These are phyloP conservation scores for Kluyveromyces dobzhanskii DNA, from an alignment of 805 yeast species.

Conservation along the genomic window DNA sequence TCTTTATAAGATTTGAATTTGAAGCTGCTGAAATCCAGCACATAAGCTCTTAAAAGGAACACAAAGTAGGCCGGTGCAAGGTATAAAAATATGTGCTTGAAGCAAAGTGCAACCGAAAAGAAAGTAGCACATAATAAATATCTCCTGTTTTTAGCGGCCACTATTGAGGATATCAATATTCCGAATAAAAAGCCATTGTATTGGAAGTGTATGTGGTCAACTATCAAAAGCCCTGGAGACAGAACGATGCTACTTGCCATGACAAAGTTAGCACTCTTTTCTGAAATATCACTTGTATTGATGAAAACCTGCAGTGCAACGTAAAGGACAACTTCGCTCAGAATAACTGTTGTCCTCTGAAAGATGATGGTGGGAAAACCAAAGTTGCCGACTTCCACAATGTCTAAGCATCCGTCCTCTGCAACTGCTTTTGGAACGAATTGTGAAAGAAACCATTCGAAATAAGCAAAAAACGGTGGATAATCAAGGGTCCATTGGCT, in stretches of 20 bases:
- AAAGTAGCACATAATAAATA: slow-evolving; percentile 55
- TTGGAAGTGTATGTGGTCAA: slow-evolving; percentile 96
- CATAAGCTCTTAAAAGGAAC: slow-evolving; percentile 67
- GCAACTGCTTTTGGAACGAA: slow-evolving; percentile 57
- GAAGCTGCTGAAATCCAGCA: slow-evolving; percentile 35
- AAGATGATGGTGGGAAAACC: slow-evolving; percentile 74
- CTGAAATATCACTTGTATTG: slow-evolving; percentile 35
- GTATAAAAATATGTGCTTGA: slow-evolving; percentile 89
- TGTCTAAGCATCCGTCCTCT: slow-evolving; percentile 69
- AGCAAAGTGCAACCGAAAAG: slow-evolving; percentile 75
- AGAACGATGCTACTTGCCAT: slow-evolving; percentile 74
- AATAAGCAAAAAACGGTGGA: slow-evolving; percentile 96
- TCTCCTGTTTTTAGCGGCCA: slow-evolving; percentile 53
- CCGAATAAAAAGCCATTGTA: slow-evolving; percentile 94
- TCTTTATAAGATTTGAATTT: slow-evolving; percentile 28
- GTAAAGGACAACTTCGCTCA: slow-evolving; percentile 66
- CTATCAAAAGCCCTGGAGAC: slow-evolving; percentile 82
- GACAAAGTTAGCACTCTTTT: slow-evolving; percentile 46
- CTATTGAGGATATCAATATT: slow-evolving; percentile 61
- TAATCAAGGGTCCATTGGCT: slow-evolving; percentile 93
- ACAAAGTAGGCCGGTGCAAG: slow-evolving; percentile 91
- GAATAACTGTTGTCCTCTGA: slow-evolving; percentile 74
- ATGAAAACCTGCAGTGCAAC: slow-evolving; percentile 65
- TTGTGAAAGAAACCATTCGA: slow-evolving; percentile 72
- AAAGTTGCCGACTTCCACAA: slow-evolving; percentile 56